Evolutionary conservation across 2,329 filamentous ascomycete genomes (phyloP), one percentile per base, ranked within the genome.

Genomic region (Stemphylium vesicarium): DNA sequence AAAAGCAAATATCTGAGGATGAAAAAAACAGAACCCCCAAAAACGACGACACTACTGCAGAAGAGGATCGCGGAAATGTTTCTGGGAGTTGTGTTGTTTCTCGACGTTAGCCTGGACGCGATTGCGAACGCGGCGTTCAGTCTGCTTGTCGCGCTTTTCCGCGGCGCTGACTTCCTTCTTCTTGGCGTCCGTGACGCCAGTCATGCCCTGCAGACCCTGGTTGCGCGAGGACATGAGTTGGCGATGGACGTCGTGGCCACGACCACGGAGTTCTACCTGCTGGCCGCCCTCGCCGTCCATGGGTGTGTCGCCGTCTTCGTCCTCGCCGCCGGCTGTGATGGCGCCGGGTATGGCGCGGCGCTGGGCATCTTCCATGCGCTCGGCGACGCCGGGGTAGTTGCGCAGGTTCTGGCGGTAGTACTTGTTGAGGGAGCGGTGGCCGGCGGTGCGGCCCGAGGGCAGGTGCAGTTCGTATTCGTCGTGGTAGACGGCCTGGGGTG

Each of bases 391-490:
- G 2, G 92, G 92, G 74, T 96, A 89, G 75, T 86, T 90, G 76
- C 89, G 87, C 38, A 99, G 82, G 77, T 98, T 98, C 79, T 99
- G 95, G 56, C 91, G 88, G 80, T 88, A 99, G 78, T 98, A 98
- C 64, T 85, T 88, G 71, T 90, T 89, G 49, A 96, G 79, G 7
- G 91, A 95, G 42, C 95, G 87, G 75, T 99, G 95, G 35, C 95
- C 95, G 33, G 96, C 92, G 7, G 90, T 90, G 57, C 90, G 89
- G 48, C 95, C 95, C 4, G 90, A 92, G 1, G 95, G 95, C 11
- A 99, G 85, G 71, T 99, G 92, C 48, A 99, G 84, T 76, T 98
- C 95, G 69, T 91, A 93, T 39, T 99, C 95, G 66, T 96, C 91
- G 70, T 96, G 88, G 75, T 96, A 96, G 18, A 91, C 90, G 33